Base-by-base conservation (phyloP, 495 filamentous ascomycete genomes). In the Beverwykella pulmonaria region DNA sequence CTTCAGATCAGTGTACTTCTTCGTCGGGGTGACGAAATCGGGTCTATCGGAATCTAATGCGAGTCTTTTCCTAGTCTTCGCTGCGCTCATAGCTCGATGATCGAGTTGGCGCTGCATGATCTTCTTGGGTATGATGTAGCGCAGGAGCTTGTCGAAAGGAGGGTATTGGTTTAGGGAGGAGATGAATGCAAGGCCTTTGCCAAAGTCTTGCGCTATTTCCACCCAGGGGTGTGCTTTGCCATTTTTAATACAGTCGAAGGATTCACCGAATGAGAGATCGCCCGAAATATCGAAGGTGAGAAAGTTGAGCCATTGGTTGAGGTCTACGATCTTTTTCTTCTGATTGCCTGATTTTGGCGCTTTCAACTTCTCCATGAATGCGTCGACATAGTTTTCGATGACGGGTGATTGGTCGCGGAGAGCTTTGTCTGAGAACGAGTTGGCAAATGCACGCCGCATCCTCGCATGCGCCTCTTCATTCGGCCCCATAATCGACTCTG, bases 281-380 rank as follows among this genome's bases (percentile, higher is more conserved):
- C 68, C 68, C 3, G 58, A 61, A 23, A 71, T 59, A 23, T 67
- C 68, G 36, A 71, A 71, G 14, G 68, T 63, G 0, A 61, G 22
- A 29, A 34, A 71, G 30, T 63, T 71, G 15, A 71, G n/a, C 63
- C 68, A 71, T 39, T 50, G 22, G 39, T 29, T 41, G 1, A 71
- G 50, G 53, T 71, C 63, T 15, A 67, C 59, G 8, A 14, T 52
- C 25, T 52, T 61, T 48, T 17, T 41, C 57, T 46, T 23, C 6
- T 57, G 41, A 7, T 54, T 34, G 26, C 53, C 66, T 14, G 44
- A 29, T 15, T 12, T 17, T 7, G 23, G 25, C 25, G 58, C 20
- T 19, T 68, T 68, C 8, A 68, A 32, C 29, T 67, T 49, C 3
- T 50, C 30, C 7, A 61, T 61, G 22, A 71, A 58, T 15, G 39